Percentiles rank a stretch among this genome's conserved stretches.
Evolutionary conservation across 352 stramenopile genomes (phyloP).

Genomic region (Phytophthora boehmeriae): DNA sequence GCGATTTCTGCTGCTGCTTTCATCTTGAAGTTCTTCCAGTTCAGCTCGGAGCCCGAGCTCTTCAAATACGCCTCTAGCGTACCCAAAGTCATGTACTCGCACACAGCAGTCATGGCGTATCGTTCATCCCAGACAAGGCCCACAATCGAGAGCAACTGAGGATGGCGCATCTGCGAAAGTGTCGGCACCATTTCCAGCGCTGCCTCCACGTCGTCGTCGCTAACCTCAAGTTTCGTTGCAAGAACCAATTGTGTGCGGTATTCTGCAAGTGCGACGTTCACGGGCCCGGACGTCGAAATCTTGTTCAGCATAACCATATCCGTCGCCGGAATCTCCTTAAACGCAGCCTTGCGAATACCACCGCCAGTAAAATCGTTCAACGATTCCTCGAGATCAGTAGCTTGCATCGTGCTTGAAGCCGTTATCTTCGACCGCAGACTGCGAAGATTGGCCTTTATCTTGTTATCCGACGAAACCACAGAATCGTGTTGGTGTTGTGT

Average conservation of each 20-base stretch:
- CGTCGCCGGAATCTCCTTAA: slow-evolving; percentile 52
- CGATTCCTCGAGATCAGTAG: slow-evolving; percentile 38
- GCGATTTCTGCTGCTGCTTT: slow-evolving; percentile 71
- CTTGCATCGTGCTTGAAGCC: slow-evolving; percentile 22
- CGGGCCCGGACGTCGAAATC: slow-evolving; percentile 49
- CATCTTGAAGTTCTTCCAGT: slow-evolving; percentile 83
- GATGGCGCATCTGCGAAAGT: slow-evolving; percentile 72
- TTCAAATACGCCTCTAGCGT: slow-evolving; percentile 68
- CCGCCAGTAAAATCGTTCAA: slow-evolving; percentile 46
- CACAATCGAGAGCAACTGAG: slow-evolving; percentile 62
- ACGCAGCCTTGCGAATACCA: slow-evolving; percentile 59
- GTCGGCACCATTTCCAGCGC: slow-evolving; percentile 58
- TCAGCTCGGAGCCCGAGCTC: slow-evolving; percentile 40
- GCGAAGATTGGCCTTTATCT: slow-evolving; percentile 52
- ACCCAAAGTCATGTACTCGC: slow-evolving; percentile 72
- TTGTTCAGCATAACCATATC: slow-evolving; percentile 49
- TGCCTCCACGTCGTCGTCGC: slow-evolving; percentile 63
- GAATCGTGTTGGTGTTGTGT: slow-evolving; percentile 40
- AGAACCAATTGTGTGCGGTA: slow-evolving; percentile 59
- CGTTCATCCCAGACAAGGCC: slow-evolving; percentile 69
- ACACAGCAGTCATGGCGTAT: slow-evolving; percentile 66
- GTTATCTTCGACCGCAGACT: slow-evolving; percentile 37
- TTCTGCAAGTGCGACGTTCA: slow-evolving; percentile 53
- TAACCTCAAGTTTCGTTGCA: slow-evolving; percentile 57
- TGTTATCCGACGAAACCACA: slow-evolving; percentile 25